Evolutionary conservation across 148 eudicot genomes (phyloP), one percentile per base, ranked within the genome.

Genomic region (Silene uniflora): DNA sequence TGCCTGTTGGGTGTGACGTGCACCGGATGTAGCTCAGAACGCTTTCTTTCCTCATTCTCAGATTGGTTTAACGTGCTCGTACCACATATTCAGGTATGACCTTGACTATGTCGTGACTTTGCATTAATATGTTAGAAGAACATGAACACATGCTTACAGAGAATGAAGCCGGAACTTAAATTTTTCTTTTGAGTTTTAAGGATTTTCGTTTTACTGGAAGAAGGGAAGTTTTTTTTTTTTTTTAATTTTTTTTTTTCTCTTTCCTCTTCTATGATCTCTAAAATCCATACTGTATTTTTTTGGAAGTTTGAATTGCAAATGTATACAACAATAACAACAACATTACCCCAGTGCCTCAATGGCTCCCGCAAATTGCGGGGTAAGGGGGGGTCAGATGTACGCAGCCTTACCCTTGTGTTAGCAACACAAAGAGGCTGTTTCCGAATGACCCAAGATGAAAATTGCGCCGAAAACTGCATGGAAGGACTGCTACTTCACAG

Each of bases 1-100:
- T 92, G 97, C 87, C 86, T 94, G 82, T 85, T 94, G 60, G 98
- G 98, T 67, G 77, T 94, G 81, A 89, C 97, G 47, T 75, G 83
- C 83, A 81, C 85, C 58, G 91, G 87, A 79, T 91, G 93, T 84
- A 88, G 85, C 80, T 76, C 85, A 17, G 86, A 87, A 60, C 96
- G 97, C 55, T 94, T 94, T 78, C 78, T 88, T 75, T 84, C 88
- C 55, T 91, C 97, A 5, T 86, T 89, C 75, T 62, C 87, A 4
- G 81, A 46, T 44, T 94, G 98, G 98, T 84, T 90, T 27, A 83
- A 68, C 58, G 86, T 84, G 82, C 89, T 94, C 65, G 83, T 83
- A 23, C 73, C 76, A 17, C 85, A 85, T 77, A 83, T 94, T 80
- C 93, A 91, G 98, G 98, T 94, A 71, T 76, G 47, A 46, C 19